Base-by-base conservation (phyloP, 2,329 filamentous ascomycete genomes). In the Berkeleyomyces rouxiae region DNA sequence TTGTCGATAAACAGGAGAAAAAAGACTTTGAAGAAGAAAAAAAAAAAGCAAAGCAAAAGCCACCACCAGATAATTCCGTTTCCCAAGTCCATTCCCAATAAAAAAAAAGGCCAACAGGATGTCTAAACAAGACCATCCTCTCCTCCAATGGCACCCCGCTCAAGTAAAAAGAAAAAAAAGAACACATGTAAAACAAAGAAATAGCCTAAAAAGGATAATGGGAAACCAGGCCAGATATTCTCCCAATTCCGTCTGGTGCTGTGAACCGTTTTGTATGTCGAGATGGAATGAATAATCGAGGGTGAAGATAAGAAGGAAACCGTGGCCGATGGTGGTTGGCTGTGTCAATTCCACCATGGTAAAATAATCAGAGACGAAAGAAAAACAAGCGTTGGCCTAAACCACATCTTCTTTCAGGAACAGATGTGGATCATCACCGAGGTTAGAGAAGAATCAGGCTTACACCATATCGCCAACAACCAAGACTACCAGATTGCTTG, bases 161-260 rank as follows among this genome's bases (percentile, higher is more conserved):
- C 11, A 55, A 51, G 40, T n/a, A 43, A 55, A 51, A 62, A 57
- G 4, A 51, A 3, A 58, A 46, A 6, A 44, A 62, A n/a, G 44
- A 55, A 23, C 47, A 46, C 39, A 42, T 51, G 49, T 33, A 59
- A 59, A 13, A 59, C 16, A 63, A 55, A 43, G 42, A 23, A 23
- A 23, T 23, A 23, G 23, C 23, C 23, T 23, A 23, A 23, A 60
- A 61, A 11, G 13, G 10, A 31, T 40, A 61, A 62, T 23, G 13
- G 53, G 40, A 57, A 53, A 61, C 63, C 59, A 61, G 53, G 16
- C 59, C 58, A 58, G 47, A 61, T 59, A 43, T 59, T 61, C 37
- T 36, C 40, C 39, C 42, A 61, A 57, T 43, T 63, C 62, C 49
- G 62, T 55, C 62, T 51, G 58, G 62, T 63, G 43, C 62, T 60